A percentile compares a stretch with the other conserved stretches of the same genome.
Conservation (phyloP, 495 filamentous ascomycete species). For the Rostrohypoxylon terebratum region DNA sequence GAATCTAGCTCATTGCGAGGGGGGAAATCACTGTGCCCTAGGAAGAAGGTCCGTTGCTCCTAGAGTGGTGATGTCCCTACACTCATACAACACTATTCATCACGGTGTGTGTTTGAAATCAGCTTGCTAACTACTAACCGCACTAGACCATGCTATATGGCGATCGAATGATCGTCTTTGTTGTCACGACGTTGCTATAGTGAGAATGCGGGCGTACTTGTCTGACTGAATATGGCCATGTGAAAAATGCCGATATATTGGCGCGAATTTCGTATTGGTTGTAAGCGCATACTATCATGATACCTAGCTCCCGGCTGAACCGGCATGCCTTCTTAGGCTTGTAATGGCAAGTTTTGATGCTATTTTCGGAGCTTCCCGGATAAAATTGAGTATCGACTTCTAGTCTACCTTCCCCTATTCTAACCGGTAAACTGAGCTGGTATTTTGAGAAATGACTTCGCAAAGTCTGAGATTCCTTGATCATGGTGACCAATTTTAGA, state of each 20-base stretch:
- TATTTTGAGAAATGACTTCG: background rate
- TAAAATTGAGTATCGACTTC: background rate
- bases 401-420: background rate
- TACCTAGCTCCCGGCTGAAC: background rate
- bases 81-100: too few relatives aligned
- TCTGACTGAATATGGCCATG: background rate
- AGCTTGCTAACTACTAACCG: background rate
- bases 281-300: background rate
- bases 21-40: too few relatives aligned
- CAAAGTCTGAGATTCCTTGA: background rate
- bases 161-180: background rate
- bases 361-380: slow-evolving; percentile 14
- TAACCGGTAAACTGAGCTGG: background rate
- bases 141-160: background rate
- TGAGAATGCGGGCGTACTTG: background rate
- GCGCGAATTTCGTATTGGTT: background rate
- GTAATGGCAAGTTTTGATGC: background rate
- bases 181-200: background rate
- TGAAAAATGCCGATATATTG: background rate
- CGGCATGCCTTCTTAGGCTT: background rate
- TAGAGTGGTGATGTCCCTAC: too few relatives aligned
- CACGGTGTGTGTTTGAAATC: too few relatives aligned
- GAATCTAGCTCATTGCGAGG: too few relatives aligned
- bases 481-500: background rate
- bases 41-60: background rate